Percentiles rank a stretch among this genome's conserved stretches.
phyloP scores from a whole-genome alignment of 179 eudicot species.

The Gypsophila paniculata region DNA sequence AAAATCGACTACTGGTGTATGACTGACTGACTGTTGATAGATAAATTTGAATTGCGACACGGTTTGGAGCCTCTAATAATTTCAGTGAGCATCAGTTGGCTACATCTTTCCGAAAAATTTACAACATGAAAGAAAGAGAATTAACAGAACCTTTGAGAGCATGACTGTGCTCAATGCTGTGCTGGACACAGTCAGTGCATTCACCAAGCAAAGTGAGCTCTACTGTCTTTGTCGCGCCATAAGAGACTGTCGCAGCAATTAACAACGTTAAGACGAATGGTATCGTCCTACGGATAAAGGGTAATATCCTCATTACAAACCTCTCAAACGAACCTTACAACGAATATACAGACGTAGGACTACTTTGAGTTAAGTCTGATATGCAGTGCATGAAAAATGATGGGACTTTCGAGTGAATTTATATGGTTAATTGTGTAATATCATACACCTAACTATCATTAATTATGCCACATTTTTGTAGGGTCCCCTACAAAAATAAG shows the following conservation, averaged over 20 bases:
- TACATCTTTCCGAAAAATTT: background rate
- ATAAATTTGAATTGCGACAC: background rate
- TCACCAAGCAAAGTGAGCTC: constrained; percentile 62
- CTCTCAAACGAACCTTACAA: background rate
- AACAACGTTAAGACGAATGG: constrained; percentile 27
- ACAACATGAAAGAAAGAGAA: background rate
- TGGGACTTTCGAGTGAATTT: constrained; percentile 18
- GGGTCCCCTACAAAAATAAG: constrained; percentile 28
- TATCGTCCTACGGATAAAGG: constrained; percentile 23
- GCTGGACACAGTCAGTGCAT: constrained; percentile 62
- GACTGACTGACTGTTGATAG: too few species aligned
- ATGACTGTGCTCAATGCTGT: constrained; percentile 51
- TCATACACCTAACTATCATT: constrained; percentile 31
- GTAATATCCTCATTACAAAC: constrained; percentile 40
- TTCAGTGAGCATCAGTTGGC: too few species aligned
- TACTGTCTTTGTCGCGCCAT: constrained; percentile 40
- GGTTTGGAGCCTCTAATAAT: background rate
- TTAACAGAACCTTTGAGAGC: constrained; percentile 44
- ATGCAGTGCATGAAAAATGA: constrained; percentile 2
- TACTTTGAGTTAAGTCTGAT: constrained; percentile 5
- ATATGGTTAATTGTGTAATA: constrained; percentile 18
- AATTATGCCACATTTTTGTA: constrained; percentile 33
- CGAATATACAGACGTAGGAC: constrained; percentile 7
- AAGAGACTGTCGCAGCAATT: constrained; percentile 35
- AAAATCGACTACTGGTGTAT: too few species aligned